A percentile compares a stretch with the other conserved stretches of the same genome.
Conservation (phyloP, 164 flowering plant genomes). For the Warburgia ugandensis region DNA sequence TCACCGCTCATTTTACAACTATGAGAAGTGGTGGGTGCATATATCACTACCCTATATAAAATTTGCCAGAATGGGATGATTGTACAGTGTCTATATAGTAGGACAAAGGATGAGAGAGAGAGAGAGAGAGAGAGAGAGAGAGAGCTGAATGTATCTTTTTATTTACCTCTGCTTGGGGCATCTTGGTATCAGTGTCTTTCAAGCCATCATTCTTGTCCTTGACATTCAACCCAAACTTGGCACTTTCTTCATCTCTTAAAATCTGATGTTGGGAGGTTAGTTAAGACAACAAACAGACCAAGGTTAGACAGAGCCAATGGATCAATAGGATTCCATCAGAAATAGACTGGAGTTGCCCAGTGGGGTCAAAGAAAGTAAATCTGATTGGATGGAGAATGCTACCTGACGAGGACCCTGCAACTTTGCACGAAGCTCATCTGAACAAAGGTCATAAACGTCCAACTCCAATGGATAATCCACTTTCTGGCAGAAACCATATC, state of each 20-base stretch:
- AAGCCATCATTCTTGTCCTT: conserved; percentile 40
- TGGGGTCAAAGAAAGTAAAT: not conserved
- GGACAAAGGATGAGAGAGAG: not conserved
- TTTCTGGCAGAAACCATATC: conserved; percentile 65
- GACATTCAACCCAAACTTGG: conserved; percentile 67
- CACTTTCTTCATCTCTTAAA: conserved; percentile 79
- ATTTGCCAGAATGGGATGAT: too few species aligned
- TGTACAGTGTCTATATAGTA: too few species aligned
- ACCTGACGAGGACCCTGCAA: conserved; percentile 89
- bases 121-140: not conserved
- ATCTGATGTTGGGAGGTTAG: conserved; percentile 22
- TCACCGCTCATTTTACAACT: too few species aligned
- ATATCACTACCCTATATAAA: too few species aligned
- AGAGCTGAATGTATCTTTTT: too few species aligned
- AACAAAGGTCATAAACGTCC: conserved; percentile 89
- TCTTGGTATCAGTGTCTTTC: conserved; percentile 57
- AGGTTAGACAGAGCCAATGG: not conserved
- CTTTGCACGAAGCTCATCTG: conserved; percentile 70
- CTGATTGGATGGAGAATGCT: conserved; percentile 1
- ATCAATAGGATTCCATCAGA: not conserved
- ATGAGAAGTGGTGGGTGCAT: too few species aligned
- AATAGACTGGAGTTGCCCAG: too few species aligned
- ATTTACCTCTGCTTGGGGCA: conserved; percentile 72
- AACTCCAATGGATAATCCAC: conserved; percentile 94
- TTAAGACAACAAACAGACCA: not conserved